These are phyloP conservation scores for Flaveria trinervia DNA, from an alignment of 129 eudicot species.

Conservation along the genomic window DNA sequence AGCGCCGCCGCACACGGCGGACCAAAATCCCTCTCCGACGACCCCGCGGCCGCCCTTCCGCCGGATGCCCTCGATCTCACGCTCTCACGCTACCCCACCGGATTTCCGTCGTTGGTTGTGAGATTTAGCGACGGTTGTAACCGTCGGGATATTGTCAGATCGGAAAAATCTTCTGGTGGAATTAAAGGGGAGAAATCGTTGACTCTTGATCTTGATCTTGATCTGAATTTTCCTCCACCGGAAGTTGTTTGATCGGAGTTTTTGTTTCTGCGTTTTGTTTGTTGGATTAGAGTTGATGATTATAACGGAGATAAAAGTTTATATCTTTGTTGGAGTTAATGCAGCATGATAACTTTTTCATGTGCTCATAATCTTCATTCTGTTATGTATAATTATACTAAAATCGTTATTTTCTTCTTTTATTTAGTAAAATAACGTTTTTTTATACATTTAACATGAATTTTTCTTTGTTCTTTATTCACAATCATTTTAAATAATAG, in stretches of 20 bases:
- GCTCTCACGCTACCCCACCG: constrained; percentile 28
- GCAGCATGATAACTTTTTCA: constrained; percentile 36
- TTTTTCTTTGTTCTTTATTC: too few species aligned
- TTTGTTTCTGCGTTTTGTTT: neutral
- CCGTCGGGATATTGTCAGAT: constrained; percentile 33
- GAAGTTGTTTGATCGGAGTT: constrained; percentile 33
- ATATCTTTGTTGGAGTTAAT: constrained; percentile 20
- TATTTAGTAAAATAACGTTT: too few species aligned
- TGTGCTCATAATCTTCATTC: constrained; percentile 30
- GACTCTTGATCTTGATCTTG: constrained; percentile 38
- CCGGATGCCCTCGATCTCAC: constrained; percentile 47
- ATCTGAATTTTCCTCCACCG: constrained; percentile 58
- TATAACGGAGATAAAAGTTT: neutral
- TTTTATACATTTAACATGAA: too few species aligned
- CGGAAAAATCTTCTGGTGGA: constrained; percentile 16
- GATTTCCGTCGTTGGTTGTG: constrained; percentile 25
- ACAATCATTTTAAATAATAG: too few species aligned
- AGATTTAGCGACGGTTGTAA: neutral
- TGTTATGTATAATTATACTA: too few species aligned
- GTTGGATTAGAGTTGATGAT: constrained; percentile 19
- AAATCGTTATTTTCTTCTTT: too few species aligned
- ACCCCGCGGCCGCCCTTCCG: constrained; percentile 30
- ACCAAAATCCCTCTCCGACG: neutral
- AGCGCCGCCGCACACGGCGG: too few species aligned
- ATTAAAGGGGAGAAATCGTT: constrained; percentile 15